Evolutionary conservation across 495 filamentous ascomycete species (phyloP).

Genomic region (Glarea lozoyensis): DNA sequence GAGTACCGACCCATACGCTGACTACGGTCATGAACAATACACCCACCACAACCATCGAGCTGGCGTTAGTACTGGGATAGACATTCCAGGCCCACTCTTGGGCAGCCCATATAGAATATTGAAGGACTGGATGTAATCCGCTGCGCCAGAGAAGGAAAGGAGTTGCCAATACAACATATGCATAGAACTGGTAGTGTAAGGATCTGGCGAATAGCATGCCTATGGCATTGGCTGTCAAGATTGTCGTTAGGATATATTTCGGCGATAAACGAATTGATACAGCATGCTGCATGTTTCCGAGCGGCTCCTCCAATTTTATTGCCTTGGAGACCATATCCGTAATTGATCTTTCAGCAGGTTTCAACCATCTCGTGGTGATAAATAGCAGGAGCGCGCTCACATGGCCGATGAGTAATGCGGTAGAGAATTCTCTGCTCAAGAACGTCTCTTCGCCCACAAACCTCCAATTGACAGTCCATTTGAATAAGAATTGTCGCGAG

Average conservation of each 20-base stretch:
- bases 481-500: constrained; percentile 80
- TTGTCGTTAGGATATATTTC: constrained; percentile 64
- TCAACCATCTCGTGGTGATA: constrained; percentile 36
- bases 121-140: constrained; percentile 61
- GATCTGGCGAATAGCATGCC: constrained; percentile 86
- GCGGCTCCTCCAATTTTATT: constrained; percentile 42
- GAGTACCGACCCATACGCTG: constrained; percentile 52
- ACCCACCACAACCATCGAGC: constrained; percentile 69
- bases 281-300: constrained; percentile 41
- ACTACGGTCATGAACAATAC: constrained; percentile 57
- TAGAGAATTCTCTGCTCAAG: constrained; percentile 64
- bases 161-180: constrained; percentile 84
- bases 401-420: constrained; percentile 60
- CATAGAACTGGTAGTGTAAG: constrained; percentile 96
- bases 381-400: constrained; percentile 56
- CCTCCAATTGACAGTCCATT: constrained; percentile 98
- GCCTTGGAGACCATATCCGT: constrained; percentile 41
- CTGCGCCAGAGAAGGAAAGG: constrained; percentile 86
- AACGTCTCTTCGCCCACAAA: constrained; percentile 80
- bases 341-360: constrained; percentile 35
- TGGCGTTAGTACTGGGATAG: constrained; percentile 78
- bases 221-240: constrained; percentile 72
- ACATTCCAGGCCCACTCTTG: constrained; percentile 98
- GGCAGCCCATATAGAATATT: constrained; percentile 64
- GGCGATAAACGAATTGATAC: constrained; percentile 55